These are phyloP conservation scores for Alternaria viburni DNA, from an alignment of 2,329 filamentous ascomycete genomes.

Conservation along the genomic window DNA sequence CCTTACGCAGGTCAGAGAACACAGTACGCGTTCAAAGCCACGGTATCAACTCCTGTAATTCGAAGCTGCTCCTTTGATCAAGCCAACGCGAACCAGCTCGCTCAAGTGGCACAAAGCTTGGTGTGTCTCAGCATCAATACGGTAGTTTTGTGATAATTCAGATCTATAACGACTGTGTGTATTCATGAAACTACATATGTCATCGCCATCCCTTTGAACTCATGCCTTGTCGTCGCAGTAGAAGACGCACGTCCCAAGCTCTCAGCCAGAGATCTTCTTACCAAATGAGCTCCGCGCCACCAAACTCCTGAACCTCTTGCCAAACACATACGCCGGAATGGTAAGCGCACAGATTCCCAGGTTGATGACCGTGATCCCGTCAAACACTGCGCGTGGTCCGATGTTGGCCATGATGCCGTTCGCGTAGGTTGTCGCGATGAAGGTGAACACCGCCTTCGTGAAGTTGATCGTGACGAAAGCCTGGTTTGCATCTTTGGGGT, in stretches of 20 bases:
- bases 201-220: not conserved
- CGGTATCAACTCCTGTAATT: not conserved
- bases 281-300: slow-evolving; percentile 31
- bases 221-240: not conserved
- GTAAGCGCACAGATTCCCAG: slow-evolving; percentile 74
- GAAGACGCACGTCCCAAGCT: not conserved
- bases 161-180: not conserved
- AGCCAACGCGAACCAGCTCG: not conserved
- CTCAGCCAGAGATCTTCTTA: slow-evolving; percentile 21
- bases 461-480: slow-evolving; percentile 54
- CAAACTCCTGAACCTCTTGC: slow-evolving; percentile 42
- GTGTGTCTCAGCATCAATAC: not conserved
- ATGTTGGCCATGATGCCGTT: slow-evolving; percentile 70
- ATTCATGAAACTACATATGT: not conserved
- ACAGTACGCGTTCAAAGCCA: not conserved
- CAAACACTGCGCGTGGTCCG: slow-evolving; percentile 70
- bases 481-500: slow-evolving; percentile 49
- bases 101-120: not conserved
- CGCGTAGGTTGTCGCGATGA: slow-evolving; percentile 77
- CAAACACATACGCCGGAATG: slow-evolving; percentile 66
- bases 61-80: not conserved
- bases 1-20: not conserved
- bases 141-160: too few species aligned
- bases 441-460: slow-evolving; percentile 48
- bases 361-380: slow-evolving; percentile 75